These are phyloP conservation scores for Xylaria sp. DNA, from an alignment of 2,329 filamentous ascomycete species.

Conservation along the genomic window DNA sequence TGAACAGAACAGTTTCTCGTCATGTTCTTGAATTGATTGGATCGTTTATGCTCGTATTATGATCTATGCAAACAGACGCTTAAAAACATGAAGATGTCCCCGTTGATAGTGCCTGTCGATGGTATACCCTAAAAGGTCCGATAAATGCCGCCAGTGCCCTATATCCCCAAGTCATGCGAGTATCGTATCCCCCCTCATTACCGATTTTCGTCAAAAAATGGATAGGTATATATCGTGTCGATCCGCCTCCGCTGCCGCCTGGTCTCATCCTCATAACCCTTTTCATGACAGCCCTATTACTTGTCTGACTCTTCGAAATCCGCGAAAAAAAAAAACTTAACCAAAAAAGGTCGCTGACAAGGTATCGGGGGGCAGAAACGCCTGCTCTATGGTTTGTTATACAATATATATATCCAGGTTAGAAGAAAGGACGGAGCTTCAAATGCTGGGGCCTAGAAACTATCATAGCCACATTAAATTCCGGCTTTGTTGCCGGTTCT, in stretches of 20 bases:
- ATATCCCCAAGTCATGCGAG: conserved; percentile 13
- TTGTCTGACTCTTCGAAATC: neutral
- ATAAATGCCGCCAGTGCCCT: neutral
- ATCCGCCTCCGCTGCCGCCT: neutral
- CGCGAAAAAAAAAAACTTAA: neutral
- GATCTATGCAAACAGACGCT: conserved; percentile 6
- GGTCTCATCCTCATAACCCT: neutral
- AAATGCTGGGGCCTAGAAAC: neutral
- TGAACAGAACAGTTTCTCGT: neutral
- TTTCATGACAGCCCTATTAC: neutral
- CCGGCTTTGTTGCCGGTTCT: conserved; percentile 60
- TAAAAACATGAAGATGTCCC: neutral
- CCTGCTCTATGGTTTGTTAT: conserved; percentile 12
- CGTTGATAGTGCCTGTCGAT: neutral
- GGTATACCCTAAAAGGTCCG: conserved; percentile 15
- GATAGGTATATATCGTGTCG: neutral
- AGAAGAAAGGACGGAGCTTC: neutral
- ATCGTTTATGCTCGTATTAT: conserved; percentile 5
- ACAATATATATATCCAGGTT: neutral
- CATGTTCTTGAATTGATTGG: neutral
- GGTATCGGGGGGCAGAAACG: neutral
- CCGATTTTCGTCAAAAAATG: neutral
- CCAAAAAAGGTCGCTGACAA: neutral
- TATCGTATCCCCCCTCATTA: conserved; percentile 13
- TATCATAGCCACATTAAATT: conserved; percentile 60